Base-by-base conservation (phyloP, 768 basidiomycete genomes). In the Boletus huronensis region DNA sequence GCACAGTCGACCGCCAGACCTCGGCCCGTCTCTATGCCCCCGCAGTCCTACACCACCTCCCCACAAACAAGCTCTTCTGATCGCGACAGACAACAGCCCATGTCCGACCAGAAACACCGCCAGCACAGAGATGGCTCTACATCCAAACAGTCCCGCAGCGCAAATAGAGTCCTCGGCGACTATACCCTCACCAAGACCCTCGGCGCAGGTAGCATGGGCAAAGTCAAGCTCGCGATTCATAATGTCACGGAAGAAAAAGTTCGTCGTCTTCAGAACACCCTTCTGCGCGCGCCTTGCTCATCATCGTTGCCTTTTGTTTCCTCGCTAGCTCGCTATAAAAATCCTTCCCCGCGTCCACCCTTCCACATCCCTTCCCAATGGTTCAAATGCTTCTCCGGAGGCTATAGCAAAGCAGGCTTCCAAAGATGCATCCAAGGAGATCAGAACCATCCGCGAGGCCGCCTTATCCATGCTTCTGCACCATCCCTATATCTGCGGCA, bases 401-500 rank as follows among this genome's bases (percentile, higher is more conserved):
- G 80, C 83, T 19, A 74, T 78, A 9, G 85, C 87, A 50, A 92
- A 92, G 64, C 90, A 92, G 61, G 89, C 89, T 23, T 79, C 79
- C 61, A 77, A 95, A 81, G 97, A 99, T 63, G 90, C 90, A 41
- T 92, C 91, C 16, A 99, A 99, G 74, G 97, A 99, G 74, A 89
- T 93, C 59, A 83, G 97, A 23, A 98, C 94, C 1, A 82, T 98
- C 58, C 88, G 97, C 31, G 97, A 99, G 75, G 97, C 96, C 0
- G 92, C 91, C 1, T 79, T 99, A 29, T 94, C 91, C 36, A 87
- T 98, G 79, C 83, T 99, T 43, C 84, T 99, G 29, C 93, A 98
- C 67, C 97, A 99, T 68, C 97, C 97, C 2, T 98, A 98, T 72
- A 92, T 99, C 68, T 98, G 96, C 70, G 97, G 97, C 53, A 99